These are phyloP conservation scores for Linnemannia schmuckeri DNA, from an alignment of 192 early-diverging fungal genomes.

Conservation along the genomic window DNA sequence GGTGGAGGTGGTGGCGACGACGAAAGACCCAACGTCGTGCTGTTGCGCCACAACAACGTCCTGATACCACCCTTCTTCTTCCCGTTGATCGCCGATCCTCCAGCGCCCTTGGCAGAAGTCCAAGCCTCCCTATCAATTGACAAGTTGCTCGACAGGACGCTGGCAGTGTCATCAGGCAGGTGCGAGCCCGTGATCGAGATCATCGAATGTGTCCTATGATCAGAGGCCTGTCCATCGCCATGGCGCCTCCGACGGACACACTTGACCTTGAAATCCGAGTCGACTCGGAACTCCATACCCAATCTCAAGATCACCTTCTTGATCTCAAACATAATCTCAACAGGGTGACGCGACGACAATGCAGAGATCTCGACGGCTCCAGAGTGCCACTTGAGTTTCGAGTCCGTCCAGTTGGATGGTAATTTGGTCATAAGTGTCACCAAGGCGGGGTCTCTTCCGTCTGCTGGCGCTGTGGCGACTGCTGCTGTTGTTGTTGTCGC, in stretches of 20 bases:
- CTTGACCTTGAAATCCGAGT: slow-evolving; percentile 71
- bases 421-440: slow-evolving; percentile 26
- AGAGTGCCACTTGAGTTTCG: slow-evolving; percentile 79
- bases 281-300: slow-evolving; percentile 70
- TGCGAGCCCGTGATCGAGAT: slow-evolving; percentile 8
- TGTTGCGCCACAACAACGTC: slow-evolving; percentile 47
- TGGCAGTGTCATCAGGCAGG: slow-evolving; percentile 38
- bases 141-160: slow-evolving; percentile 49
- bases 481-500: background rate
- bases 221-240: slow-evolving; percentile 15
- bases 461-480: slow-evolving; percentile 2
- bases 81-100: slow-evolving; percentile 23
- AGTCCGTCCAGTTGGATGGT: slow-evolving; percentile 54
- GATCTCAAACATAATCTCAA: slow-evolving; percentile 76
- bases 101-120: slow-evolving; percentile 41
- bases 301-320: slow-evolving; percentile 67
- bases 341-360: slow-evolving; percentile 74
- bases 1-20: slow-evolving; percentile 43
- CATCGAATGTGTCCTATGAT: background rate
- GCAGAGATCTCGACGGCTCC: slow-evolving; percentile 82
- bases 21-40: slow-evolving; percentile 27
- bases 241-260: slow-evolving; percentile 61
- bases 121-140: slow-evolving; percentile 42
- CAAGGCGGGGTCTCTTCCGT: slow-evolving; percentile 36
- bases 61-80: slow-evolving; percentile 53